Evolutionary conservation across 208 protist species (phyloP).

Genomic region (Leishmania lainsoni): DNA sequence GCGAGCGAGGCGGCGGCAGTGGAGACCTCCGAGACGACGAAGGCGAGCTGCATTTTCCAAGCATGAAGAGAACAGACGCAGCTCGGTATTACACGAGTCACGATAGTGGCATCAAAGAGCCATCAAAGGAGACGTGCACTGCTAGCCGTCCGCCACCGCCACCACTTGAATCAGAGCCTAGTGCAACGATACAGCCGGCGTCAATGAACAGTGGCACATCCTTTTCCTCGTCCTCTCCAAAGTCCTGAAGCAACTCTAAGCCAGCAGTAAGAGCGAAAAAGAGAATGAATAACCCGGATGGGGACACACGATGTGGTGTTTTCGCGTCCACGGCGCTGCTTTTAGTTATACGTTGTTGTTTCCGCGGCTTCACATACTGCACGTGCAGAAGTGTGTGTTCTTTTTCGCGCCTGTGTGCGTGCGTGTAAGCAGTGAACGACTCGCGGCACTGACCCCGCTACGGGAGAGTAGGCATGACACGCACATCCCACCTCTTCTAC

Average conservation of each 20-base stretch:
- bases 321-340: not conserved
- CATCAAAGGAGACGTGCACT: not conserved
- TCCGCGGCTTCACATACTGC: not conserved
- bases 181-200: not conserved
- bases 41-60: slow-evolving; percentile 39
- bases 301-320: not conserved
- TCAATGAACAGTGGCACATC: not conserved
- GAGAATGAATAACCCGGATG: not conserved
- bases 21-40: slow-evolving; percentile 15
- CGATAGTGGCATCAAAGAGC: not conserved
- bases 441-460: not conserved
- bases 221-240: not conserved
- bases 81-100: not conserved
- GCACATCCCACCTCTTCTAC: not conserved
- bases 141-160: not conserved
- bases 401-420: not conserved
- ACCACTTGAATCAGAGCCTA: not conserved
- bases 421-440: not conserved
- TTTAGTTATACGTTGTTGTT: not conserved
- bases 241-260: not conserved
- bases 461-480: not conserved
- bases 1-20: not conserved
- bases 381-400: not conserved
- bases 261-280: not conserved
- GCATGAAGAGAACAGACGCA: not conserved